Evolutionary conservation across 352 stramenopile species (phyloP).

Genomic region (Peronospora tabacina): DNA sequence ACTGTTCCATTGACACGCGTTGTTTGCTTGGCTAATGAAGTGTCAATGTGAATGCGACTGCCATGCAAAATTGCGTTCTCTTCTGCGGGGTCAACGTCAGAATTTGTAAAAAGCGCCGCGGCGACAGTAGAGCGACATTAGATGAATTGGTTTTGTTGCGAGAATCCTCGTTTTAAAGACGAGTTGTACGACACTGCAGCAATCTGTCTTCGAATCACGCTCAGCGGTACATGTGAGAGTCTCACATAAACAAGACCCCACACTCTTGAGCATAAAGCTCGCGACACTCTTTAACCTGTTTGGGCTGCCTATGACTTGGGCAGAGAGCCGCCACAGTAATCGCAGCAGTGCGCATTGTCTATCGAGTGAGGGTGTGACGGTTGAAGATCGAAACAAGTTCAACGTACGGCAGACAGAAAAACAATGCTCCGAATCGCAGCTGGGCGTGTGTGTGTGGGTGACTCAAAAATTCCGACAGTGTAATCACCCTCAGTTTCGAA

Average conservation of each 20-base stretch:
- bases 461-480: background rate
- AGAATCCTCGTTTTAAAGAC: background rate
- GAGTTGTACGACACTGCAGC: background rate
- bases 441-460: background rate
- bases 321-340: background rate
- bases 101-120: background rate
- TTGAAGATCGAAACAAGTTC: too few species aligned
- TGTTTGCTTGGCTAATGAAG: background rate
- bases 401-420: conserved; percentile 1
- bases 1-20: background rate
- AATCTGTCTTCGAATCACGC: background rate
- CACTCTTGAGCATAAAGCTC: background rate
- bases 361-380: too few species aligned
- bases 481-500: background rate
- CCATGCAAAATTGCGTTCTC: background rate
- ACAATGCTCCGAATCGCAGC: conserved; percentile 1
- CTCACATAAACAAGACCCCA: background rate
- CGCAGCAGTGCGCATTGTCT: background rate
- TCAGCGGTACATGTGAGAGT: too few species aligned
- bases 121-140: background rate
- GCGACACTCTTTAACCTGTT: background rate
- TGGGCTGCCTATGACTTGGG: background rate
- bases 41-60: conserved; percentile 8
- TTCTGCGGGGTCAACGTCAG: background rate
- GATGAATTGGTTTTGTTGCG: background rate